phyloP scores from a whole-genome alignment of 2,329 filamentous ascomycete genomes.

The Phaeosphaeriaceae sp. region DNA sequence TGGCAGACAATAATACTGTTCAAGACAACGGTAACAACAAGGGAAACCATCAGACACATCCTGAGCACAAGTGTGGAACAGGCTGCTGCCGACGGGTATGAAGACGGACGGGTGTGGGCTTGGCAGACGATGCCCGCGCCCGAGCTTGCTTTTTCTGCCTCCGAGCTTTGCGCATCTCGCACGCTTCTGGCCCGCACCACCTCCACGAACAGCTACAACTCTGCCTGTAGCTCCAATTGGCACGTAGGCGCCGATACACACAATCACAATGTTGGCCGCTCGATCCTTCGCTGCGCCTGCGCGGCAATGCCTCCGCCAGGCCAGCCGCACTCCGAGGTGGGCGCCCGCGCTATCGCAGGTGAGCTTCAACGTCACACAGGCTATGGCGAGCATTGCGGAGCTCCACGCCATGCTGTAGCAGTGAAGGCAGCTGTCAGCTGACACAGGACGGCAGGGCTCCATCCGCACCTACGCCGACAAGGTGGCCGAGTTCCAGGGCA shows the following conservation, averaged over 20 bases:
- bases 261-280: conserved; percentile 78
- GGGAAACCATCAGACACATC: neutral
- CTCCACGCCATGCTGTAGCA: neutral
- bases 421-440: conserved; percentile 4
- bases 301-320: conserved; percentile 79
- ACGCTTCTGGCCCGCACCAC: conserved; percentile 26
- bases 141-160: conserved; percentile 35
- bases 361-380: conserved; percentile 37
- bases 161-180: conserved; percentile 33
- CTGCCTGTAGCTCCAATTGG: conserved; percentile 43
- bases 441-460: conserved; percentile 28
- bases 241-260: conserved; percentile 22
- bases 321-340: conserved; percentile 57
- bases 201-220: conserved; percentile 36
- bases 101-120: neutral
- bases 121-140: conserved; percentile 19
- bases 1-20: neutral
- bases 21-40: neutral
- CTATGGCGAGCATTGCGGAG: conserved; percentile 12
- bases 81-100: neutral
- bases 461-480: conserved; percentile 63
- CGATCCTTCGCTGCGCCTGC: conserved; percentile 78
- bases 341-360: conserved; percentile 65
- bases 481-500: conserved; percentile 92
- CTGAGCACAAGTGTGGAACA: neutral